Base-by-base conservation (phyloP, 1,284 basidiomycete genomes). In the Ceratobasidium papillatum region DNA sequence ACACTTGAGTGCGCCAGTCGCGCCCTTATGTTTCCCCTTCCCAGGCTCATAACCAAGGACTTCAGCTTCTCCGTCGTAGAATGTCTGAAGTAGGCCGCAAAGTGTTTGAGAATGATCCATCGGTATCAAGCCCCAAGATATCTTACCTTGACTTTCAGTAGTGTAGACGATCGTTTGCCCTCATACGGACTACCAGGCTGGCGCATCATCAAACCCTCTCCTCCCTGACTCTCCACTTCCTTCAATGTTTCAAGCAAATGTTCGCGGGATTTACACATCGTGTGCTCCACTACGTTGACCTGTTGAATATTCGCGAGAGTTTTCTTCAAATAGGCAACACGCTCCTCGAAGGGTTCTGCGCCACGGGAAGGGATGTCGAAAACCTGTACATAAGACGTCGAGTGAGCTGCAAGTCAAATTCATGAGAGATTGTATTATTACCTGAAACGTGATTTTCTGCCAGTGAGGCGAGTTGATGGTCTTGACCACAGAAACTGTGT, bases 151-250 rank as follows among this genome's bases (percentile, higher is more conserved):
- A 90, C 84, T 79, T 91, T 91, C 62, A 89, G 82, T 3, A 91
- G 81, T 1, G 87, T 85, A 1, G 79, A 82, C 0, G 87, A 88
- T 38, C 90, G 84, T 36, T 81, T 80, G 5, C 85, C 85, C 78
- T 89, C 88, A 77, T 91, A 91, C 56, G 80, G 75, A 9, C 88
- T 83, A 0, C 79, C 81, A 7, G 89, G 85, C 75, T 86, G 83
- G 17, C 90, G 83, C n/a, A 91, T 82, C 90, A 91, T 91, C 25
- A 91, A 80, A 27, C 90, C 90, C 81, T 91, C 90, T 0, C 90
- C 90, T 19, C 89, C 89, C 2, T 86, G 76, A 1, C 78, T 78
- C 79, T 90, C 87, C 11, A 91, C 82, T 68, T 87, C 84, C 77
- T 87, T 85, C 74, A 91, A 82, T 77, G 85, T 84, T 59, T 86